Evolutionary conservation across 352 stramenopile species (phyloP), one percentile per base, ranked within the genome.

Genomic region (Phytopythium helicoides): DNA sequence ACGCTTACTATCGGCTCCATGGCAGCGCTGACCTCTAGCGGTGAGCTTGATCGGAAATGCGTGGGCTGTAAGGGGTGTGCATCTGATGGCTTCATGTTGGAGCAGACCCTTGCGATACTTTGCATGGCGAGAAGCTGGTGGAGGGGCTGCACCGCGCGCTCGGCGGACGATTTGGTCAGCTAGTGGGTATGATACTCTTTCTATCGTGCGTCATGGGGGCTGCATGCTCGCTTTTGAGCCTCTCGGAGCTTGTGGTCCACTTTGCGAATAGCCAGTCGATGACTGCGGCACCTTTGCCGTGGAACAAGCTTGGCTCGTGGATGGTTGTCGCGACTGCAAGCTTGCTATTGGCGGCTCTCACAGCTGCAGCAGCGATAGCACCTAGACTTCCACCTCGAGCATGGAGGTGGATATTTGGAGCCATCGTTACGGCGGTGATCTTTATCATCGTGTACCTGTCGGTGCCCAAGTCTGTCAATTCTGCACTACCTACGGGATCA

Each of bases 1-100:
- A 64, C 76, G 42, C 52, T 85, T 19, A 80, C 73, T 2, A 62
- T 85, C 16, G 66, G 71, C 16, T 85, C 73, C 19, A 57, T 81
- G 15, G 80, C 70, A 14, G 73, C 73, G 31, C 37, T 85, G 33
- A 66, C 62, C 23, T 81, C 70, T 3, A 62, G 56, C 3, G 37
- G 60, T 61, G 39, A 31, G 41, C 41, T 18, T 40, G 21, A 28
- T 9, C 16, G 6, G 23, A n/a, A n/a, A n/a, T n/a, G n/a, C n/a
- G n/a, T n/a, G n/a, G n/a, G n/a, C n/a, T n/a, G n/a, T n/a, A n/a
- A n/a, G n/a, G n/a, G n/a, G n/a, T n/a, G n/a, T n/a, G n/a, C n/a
- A n/a, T n/a, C n/a, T n/a, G n/a, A n/a, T n/a, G n/a, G n/a, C n/a
- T n/a, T n/a, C 40, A 3, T 25, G 40, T 16, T 14, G 22, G 40